Percentiles rank a stretch among this genome's conserved stretches.
Evolutionary conservation across 1,139 yeast genomes (phyloP).

Genomic region (Yamadazyma blattariae): DNA sequence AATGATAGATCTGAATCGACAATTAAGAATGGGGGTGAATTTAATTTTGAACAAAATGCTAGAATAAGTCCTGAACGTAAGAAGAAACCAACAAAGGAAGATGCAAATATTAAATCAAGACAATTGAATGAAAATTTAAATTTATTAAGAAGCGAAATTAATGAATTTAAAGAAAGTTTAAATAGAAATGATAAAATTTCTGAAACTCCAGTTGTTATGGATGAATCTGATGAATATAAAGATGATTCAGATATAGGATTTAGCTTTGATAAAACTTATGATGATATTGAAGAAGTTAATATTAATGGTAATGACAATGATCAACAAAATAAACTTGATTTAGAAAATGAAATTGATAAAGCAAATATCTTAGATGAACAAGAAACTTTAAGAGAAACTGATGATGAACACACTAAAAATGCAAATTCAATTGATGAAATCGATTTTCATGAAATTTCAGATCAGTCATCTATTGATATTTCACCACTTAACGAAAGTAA

Average conservation of each 20-base stretch:
- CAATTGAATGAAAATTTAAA: constrained; percentile 45
- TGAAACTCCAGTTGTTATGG: constrained; percentile 11
- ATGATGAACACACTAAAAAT: constrained; percentile 5
- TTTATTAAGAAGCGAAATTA: constrained; percentile 41
- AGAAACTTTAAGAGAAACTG: constrained; percentile 9
- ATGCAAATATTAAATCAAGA: constrained; percentile 17
- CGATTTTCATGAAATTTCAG: constrained; percentile 15
- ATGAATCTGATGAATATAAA: constrained; percentile 11
- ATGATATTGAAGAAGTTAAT: constrained; percentile 42
- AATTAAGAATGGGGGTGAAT: neutral
- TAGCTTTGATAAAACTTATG: constrained; percentile 41
- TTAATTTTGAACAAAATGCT: neutral
- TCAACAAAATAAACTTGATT: constrained; percentile 31
- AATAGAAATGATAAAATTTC: constrained; percentile 22
- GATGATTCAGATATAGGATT: constrained; percentile 23
- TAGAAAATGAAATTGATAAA: neutral
- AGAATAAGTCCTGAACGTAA: constrained; percentile 3
- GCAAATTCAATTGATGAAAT: constrained; percentile 11
- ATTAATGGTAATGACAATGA: constrained; percentile 18
- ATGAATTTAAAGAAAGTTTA: constrained; percentile 46
- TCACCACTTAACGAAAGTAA: constrained; percentile 7
- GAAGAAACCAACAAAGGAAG: constrained; percentile 4
- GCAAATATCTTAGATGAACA: constrained; percentile 6
- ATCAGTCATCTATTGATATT: constrained; percentile 13
- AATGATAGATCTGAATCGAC: neutral